A percentile compares a stretch with the other conserved stretches of the same genome.
These are phyloP conservation scores for Rhizophagus clarus DNA, from an alignment of 192 early-diverging fungal species.

Conservation along the genomic window DNA sequence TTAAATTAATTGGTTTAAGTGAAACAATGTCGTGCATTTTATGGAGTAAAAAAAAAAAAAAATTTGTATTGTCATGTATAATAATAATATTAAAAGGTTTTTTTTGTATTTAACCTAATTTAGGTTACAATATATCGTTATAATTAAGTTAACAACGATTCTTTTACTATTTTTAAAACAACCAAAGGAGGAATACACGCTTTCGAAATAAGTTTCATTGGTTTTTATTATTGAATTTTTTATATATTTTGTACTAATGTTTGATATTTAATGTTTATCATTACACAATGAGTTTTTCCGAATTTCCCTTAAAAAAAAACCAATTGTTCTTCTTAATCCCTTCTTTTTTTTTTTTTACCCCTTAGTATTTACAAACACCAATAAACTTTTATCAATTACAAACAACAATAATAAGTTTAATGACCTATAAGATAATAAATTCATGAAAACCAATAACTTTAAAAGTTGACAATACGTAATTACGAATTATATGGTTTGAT, in stretches of 20 bases:
- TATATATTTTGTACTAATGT: not conserved
- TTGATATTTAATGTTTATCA: not conserved
- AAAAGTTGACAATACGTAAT: too few species aligned
- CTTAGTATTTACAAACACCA: too few species aligned
- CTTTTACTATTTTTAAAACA: not conserved
- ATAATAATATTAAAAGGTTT: not conserved
- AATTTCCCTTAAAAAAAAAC: not conserved
- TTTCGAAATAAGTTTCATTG: not conserved
- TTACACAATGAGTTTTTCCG: slow-evolving; percentile 1
- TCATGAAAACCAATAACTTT: too few species aligned
- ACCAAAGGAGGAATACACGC: too few species aligned
- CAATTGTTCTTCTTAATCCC: not conserved
- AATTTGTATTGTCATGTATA: not conserved
- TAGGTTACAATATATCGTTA: not conserved
- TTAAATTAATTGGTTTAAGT: too few species aligned
- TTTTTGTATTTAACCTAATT: not conserved
- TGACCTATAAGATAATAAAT: too few species aligned
- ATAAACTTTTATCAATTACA: too few species aligned
- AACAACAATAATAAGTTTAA: too few species aligned
- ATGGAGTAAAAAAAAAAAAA: not conserved
- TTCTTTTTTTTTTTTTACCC: too few species aligned
- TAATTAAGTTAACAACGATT: not conserved
- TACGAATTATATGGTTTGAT: too few species aligned
- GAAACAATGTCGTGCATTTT: not conserved
- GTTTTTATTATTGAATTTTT: not conserved